These are phyloP conservation scores for Alectoria sarmentosa DNA, from an alignment of 495 filamentous ascomycete species.

Conservation along the genomic window DNA sequence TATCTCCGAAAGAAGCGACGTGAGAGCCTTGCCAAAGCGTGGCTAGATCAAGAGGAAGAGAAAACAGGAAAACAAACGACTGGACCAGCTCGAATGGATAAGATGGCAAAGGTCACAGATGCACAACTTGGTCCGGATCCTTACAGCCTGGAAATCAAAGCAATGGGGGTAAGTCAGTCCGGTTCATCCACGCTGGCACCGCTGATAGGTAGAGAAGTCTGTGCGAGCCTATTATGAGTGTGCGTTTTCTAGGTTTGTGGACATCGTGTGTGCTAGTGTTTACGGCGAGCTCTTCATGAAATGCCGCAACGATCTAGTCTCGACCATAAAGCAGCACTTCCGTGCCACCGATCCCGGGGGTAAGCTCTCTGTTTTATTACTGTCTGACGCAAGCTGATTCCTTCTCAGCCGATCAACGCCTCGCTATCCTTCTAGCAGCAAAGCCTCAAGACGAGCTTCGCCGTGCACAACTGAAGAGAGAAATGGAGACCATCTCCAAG, in stretches of 20 bases:
- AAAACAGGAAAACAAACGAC: slow-evolving; percentile 9
- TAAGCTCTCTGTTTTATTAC: slow-evolving; percentile 24
- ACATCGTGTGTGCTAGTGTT: slow-evolving; percentile 41
- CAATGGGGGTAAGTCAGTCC: slow-evolving; percentile 42
- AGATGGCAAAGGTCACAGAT: slow-evolving; percentile 24
- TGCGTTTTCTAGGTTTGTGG: slow-evolving; percentile 43
- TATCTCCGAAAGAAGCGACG: slow-evolving; percentile 17
- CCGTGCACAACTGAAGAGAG: slow-evolving; percentile 34
- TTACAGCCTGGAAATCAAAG: slow-evolving; percentile 40
- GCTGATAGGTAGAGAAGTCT: slow-evolving; percentile 29
- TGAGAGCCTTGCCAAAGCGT: slow-evolving; percentile 4
- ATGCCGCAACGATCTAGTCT: slow-evolving; percentile 35
- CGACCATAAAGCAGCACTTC: slow-evolving; percentile 33
- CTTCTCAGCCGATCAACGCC: slow-evolving; percentile 32
- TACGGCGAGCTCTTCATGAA: slow-evolving; percentile 41
- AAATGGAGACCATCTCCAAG: slow-evolving; percentile 39
- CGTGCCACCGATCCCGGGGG: slow-evolving; percentile 34
- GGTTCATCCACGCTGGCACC: neutral
- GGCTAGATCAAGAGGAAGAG: slow-evolving; percentile 16
- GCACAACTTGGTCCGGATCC: slow-evolving; percentile 37
- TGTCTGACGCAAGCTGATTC: slow-evolving; percentile 13
- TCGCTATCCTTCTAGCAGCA: slow-evolving; percentile 43
- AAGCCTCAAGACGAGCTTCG: slow-evolving; percentile 39
- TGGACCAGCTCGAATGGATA: slow-evolving; percentile 14
- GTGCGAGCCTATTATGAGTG: slow-evolving; percentile 48